phyloP scores from a whole-genome alignment of 108 stramenopile species.

The Nitzschia palea region DNA sequence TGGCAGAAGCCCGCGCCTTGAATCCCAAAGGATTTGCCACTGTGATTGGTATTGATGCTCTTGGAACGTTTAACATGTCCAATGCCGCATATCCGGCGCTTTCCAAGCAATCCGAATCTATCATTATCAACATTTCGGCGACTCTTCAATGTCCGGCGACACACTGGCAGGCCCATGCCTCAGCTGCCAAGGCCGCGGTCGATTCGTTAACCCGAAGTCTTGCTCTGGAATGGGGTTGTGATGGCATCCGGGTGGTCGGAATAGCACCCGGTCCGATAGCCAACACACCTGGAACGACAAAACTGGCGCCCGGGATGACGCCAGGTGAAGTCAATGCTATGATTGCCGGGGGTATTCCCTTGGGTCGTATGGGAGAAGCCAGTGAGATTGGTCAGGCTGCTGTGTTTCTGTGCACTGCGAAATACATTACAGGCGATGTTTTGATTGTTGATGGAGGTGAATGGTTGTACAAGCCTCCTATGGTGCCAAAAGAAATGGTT shows the following conservation, averaged over 20 bases:
- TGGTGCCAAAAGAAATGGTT: slow-evolving; percentile 81
- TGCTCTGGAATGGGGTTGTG: slow-evolving; percentile 90
- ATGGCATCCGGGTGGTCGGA: slow-evolving; percentile 87
- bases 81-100: slow-evolving; percentile 76
- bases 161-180: slow-evolving; percentile 92
- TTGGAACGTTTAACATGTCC: slow-evolving; percentile 92
- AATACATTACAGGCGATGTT: slow-evolving; percentile 74
- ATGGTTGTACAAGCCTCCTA: slow-evolving; percentile 75
- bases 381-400: slow-evolving; percentile 86
- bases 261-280: slow-evolving; percentile 94
- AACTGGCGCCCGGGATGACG: slow-evolving; percentile 77
- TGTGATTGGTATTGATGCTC: slow-evolving; percentile 92
- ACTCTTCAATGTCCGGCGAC: slow-evolving; percentile 87
- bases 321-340: slow-evolving; percentile 52
- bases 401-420: slow-evolving; percentile 66
- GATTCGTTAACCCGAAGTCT: slow-evolving; percentile 90
- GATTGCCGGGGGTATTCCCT: slow-evolving; percentile 65
- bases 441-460: slow-evolving; percentile 86
- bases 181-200: slow-evolving; percentile 91
- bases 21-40: slow-evolving; percentile 90
- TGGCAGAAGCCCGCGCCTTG: slow-evolving; percentile 78
- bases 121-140: slow-evolving; percentile 86
- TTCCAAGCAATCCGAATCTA: slow-evolving; percentile 39
- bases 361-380: slow-evolving; percentile 74
- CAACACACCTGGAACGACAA: slow-evolving; percentile 92